Conservation (phyloP, 1,284 basidiomycete species). For the Porogramme epimiltina region DNA sequence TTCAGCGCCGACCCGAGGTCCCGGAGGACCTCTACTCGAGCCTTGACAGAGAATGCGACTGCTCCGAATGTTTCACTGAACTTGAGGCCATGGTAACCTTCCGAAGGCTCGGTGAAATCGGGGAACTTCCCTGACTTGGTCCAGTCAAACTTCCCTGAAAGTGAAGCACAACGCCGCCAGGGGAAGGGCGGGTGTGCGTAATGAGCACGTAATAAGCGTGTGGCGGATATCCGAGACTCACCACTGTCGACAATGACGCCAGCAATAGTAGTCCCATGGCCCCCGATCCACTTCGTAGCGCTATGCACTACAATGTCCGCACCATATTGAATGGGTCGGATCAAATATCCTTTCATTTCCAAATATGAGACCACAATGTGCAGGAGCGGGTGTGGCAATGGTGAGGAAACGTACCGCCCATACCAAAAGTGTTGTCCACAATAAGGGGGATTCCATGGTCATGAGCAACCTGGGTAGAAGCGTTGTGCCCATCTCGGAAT, state of each 20-base stretch:
- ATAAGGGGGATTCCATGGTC: conserved; percentile 76
- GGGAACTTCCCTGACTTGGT: conserved; percentile 76
- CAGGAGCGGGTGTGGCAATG: too few relatives aligned
- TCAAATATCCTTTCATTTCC: conserved; percentile 55
- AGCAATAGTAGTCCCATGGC: conserved; percentile 87
- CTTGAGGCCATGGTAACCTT: conserved; percentile 82
- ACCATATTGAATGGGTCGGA: conserved; percentile 77
- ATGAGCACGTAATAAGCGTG: conserved; percentile 3
- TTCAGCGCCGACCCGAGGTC: conserved; percentile 79
- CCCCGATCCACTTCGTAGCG: conserved; percentile 92
- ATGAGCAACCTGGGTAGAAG: conserved; percentile 54
- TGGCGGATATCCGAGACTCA: conserved; percentile 18
- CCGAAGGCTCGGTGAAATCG: conserved; percentile 79
- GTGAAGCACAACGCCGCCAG: not conserved
- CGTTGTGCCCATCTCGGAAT: not conserved
- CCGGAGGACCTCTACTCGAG: conserved; percentile 75
- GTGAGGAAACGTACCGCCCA: conserved; percentile 54
- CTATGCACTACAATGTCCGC: conserved; percentile 87
- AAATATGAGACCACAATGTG: not conserved
- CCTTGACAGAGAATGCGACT: conserved; percentile 73
- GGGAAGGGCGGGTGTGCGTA: not conserved
- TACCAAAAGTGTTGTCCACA: conserved; percentile 92
- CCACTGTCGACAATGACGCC: conserved; percentile 83
- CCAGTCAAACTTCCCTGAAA: conserved; percentile 85
- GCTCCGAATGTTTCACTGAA: conserved; percentile 79